Base-by-base conservation (phyloP, 2,329 filamentous ascomycete species). In the Penicillium sp. region DNA sequence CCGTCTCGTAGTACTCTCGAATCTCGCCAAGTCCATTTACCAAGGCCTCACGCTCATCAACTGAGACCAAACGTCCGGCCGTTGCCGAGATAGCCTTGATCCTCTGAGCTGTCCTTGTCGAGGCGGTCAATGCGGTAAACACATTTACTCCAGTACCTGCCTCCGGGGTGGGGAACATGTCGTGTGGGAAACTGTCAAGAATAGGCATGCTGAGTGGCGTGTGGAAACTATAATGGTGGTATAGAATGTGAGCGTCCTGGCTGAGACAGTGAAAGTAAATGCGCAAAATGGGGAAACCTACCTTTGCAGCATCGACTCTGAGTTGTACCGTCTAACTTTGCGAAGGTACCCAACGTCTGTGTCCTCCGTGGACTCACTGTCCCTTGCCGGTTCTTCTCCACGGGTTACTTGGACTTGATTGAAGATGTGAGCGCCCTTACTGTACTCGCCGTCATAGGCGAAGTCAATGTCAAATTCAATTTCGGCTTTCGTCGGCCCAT, bases 1-100 rank as follows among this genome's bases (percentile, higher is more conserved):
- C 91, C 60, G 94, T 90, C 65, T 91, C 87, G 72, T 97, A 97
- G 59, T 90, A 90, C 69, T 96, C 93, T 1, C 89, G 88, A 67
- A 97, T 87, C 59, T 90, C 88, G 25, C 89, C 86, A 40, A 99
- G 80, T 13, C 89, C 87, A 69, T 96, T 94, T 46, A 86, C 85
- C n/a, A 97, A 80, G 2, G 81, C 81, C 75, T 99, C 94, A 42
- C 93, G 84, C 69, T 97, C 93, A 59, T 95, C 91, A 3, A 93
- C 67, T 0, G 81, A 80, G 17, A 93, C 80, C 74, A 57, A 81
- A 60, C 87, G 83, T 17, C 83, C 77, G 13, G 89, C 86, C 13
- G 89, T 80, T 23, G 81, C 77, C 64, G 89, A 86, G 29, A 96
- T 76, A 2, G 76, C 73, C 69, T 88, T 88, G 46, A 97, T 79